These are phyloP conservation scores for Thozetella sp. DNA, from an alignment of 495 filamentous ascomycete genomes.

Conservation along the genomic window DNA sequence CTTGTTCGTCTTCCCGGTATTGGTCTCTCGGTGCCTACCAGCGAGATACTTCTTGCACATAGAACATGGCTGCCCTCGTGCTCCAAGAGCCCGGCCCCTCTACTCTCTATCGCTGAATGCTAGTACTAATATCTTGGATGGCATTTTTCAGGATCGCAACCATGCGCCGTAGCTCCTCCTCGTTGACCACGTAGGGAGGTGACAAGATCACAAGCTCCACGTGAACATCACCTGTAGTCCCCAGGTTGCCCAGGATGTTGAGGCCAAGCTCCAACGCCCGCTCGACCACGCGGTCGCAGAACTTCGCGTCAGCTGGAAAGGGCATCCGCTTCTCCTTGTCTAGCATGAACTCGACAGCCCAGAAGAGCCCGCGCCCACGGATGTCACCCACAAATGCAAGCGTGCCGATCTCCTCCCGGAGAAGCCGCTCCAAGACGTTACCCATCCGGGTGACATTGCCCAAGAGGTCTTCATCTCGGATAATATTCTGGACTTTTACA, in stretches of 20 bases:
- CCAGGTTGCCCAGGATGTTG: background rate
- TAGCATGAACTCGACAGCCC: constrained; percentile 26
- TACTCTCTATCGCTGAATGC: too few relatives aligned
- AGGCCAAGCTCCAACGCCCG: background rate
- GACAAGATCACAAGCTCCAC: background rate
- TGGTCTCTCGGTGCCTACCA: too few relatives aligned
- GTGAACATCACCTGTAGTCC: background rate
- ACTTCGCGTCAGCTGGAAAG: background rate
- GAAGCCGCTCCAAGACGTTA: constrained; percentile 29
- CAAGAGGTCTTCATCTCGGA: constrained; percentile 40
- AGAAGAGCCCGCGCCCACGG: constrained; percentile 52
- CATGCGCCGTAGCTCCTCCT: background rate
- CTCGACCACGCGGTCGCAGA: background rate
- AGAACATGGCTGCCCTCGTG: too few relatives aligned
- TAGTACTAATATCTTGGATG: background rate
- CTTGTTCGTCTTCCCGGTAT: too few relatives aligned
- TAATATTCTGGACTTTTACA: constrained; percentile 43
- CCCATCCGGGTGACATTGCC: constrained; percentile 41
- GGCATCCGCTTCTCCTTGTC: background rate
- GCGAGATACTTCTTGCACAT: too few relatives aligned
- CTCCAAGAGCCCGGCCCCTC: too few relatives aligned
- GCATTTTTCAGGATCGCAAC: background rate
- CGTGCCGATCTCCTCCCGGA: constrained; percentile 29
- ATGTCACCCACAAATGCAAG: constrained; percentile 53
- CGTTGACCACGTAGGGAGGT: background rate